phyloP scores from a whole-genome alignment of 2,329 filamentous ascomycete species.

The Cladophialophora bantiana region DNA sequence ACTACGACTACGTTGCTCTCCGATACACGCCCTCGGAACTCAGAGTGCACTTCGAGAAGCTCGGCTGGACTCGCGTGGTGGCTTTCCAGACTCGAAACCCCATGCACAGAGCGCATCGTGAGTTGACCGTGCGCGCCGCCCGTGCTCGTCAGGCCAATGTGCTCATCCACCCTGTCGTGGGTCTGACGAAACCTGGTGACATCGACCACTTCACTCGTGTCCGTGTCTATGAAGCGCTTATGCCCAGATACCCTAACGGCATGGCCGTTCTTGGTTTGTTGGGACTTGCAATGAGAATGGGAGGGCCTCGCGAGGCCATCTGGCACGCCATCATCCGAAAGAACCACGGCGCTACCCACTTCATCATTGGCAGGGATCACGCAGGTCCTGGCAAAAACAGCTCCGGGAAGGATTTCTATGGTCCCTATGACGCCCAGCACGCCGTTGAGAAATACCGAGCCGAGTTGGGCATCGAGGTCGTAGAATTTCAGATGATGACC shows the following conservation, averaged over 20 bases:
- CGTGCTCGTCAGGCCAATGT: constrained; percentile 97
- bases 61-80: constrained; percentile 96
- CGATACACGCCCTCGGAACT: constrained; percentile 96
- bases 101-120: constrained; percentile 98
- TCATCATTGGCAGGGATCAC: constrained; percentile 98
- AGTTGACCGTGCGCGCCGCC: constrained; percentile 95
- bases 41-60: constrained; percentile 97
- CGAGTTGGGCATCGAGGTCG: constrained; percentile 97
- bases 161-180: constrained; percentile 97
- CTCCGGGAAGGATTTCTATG: constrained; percentile 95
- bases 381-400: constrained; percentile 98
- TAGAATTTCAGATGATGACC: constrained; percentile 99
- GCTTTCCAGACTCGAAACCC: constrained; percentile 99
- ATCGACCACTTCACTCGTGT: constrained; percentile 99
- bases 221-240: constrained; percentile 95
- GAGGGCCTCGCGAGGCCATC: constrained; percentile 95
- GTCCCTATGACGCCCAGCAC: constrained; percentile 95
- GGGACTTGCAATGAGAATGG: constrained; percentile 98
- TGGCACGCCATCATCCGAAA: constrained; percentile 99
- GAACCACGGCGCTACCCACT: constrained; percentile 98
- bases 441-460: constrained; percentile 95
- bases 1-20: constrained; percentile 98
- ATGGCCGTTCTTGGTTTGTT: constrained; percentile 97
- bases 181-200: constrained; percentile 97
- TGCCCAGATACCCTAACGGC: constrained; percentile 96